Evolutionary conservation across 1,284 basidiomycete genomes (phyloP), one percentile per base, ranked within the genome.

Genomic region (Ustilago cynodontis): DNA sequence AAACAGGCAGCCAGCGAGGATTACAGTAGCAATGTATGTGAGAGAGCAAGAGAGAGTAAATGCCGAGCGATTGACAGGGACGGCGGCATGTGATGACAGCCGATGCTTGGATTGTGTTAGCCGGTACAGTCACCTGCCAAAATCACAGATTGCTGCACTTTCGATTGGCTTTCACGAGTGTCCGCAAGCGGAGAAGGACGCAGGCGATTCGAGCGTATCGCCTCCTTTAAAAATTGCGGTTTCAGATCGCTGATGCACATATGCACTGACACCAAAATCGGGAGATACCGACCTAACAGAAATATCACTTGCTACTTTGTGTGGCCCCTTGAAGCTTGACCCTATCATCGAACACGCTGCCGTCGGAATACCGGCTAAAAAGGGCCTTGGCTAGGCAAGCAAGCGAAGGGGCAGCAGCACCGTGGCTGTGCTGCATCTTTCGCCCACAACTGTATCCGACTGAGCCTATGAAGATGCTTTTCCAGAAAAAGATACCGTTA

Each of bases 71-170:
- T 49, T 37, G 47, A 49, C 14, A 49, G 47, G 13, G 28, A 24
- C 47, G n/a, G 24, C 47, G 24, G 22, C 5, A 20, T 16, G 43
- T 45, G 43, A 22, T 45, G 43, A 45, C 22, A 45, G 43, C 18
- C 14, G 8, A 6, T 41, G 39, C 39, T 41, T 16, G 8, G 39
- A 7, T 41, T 14, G 13, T 45, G 43, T 45, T 45, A 45, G 3
- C 43, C 43, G 43, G 43, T 45, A 45, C 43, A 45, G 43, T 45
- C 43, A 45, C 43, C 43, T 45, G 22, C 11, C 47, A 26, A n/a
- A n/a, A n/a, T n/a, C n/a, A n/a, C n/a, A n/a, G 24, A 20, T 45
- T 20, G 43, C 43, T 22, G 43, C 43, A 45, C 20, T 24, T 24
- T 45, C 39, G 24, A 8, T 49, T n/a, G n/a, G 45, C 45, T 49